Conservation (phyloP, 2,329 filamentous ascomycete species). For the Fusarium verrucosum region DNA sequence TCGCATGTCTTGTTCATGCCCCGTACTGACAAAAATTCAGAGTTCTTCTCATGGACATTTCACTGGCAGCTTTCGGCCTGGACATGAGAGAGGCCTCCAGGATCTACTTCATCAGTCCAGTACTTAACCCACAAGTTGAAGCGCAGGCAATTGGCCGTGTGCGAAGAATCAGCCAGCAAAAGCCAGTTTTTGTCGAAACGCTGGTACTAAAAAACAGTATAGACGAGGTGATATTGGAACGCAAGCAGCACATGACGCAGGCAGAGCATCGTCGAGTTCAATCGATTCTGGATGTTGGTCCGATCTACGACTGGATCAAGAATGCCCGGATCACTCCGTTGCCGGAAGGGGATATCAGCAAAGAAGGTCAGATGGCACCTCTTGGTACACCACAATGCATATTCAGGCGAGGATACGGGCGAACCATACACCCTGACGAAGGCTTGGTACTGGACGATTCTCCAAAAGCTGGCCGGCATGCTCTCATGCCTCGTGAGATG, state of each 20-base stretch:
- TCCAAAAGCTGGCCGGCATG: slow-evolving; percentile 8
- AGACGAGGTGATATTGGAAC: slow-evolving; percentile 83
- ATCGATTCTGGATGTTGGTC: slow-evolving; percentile 65
- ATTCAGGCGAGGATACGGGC: slow-evolving; percentile 62
- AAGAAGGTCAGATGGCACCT: slow-evolving; percentile 59
- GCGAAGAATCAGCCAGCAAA: slow-evolving; percentile 84
- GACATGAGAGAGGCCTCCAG: slow-evolving; percentile 85
- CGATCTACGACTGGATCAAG: slow-evolving; percentile 68
- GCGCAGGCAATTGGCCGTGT: slow-evolving; percentile 92
- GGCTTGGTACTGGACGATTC: slow-evolving; percentile 51
- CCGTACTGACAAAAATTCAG: slow-evolving; percentile 48
- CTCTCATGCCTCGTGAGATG: slow-evolving; percentile 6
- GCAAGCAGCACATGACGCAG: slow-evolving; percentile 78
- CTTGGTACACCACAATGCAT: slow-evolving; percentile 58
- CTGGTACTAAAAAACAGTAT: slow-evolving; percentile 81
- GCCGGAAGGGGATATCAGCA: slow-evolving; percentile 43
- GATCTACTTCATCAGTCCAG: slow-evolving; percentile 89
- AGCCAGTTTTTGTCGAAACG: slow-evolving; percentile 84
- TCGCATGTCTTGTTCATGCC: not conserved
- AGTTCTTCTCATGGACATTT: slow-evolving; percentile 90
- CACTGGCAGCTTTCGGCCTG: slow-evolving; percentile 85
- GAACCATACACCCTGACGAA: slow-evolving; percentile 55
- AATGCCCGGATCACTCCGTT: slow-evolving; percentile 58
- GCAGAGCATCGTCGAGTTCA: slow-evolving; percentile 66
- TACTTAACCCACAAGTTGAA: slow-evolving; percentile 84